Conservation (phyloP, 2,329 filamentous ascomycete species). For the Albifimbria verrucaria region DNA sequence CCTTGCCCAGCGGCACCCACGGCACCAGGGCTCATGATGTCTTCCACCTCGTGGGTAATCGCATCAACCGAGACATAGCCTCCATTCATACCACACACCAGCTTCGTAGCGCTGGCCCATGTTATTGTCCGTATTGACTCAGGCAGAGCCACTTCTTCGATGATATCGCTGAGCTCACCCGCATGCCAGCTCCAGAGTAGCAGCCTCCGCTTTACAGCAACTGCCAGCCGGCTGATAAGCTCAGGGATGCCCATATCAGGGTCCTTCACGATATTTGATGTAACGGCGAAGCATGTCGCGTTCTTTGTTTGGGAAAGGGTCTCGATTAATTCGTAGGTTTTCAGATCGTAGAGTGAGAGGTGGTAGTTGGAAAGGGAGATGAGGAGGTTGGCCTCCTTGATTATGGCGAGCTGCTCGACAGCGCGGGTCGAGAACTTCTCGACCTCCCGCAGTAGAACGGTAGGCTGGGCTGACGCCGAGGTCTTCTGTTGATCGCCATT, state of each 20-base stretch:
- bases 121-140: constrained; percentile 85
- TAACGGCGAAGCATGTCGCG: constrained; percentile 86
- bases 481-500: constrained; percentile 19
- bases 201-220: constrained; percentile 87
- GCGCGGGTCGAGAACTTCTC: constrained; percentile 90
- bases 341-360: constrained; percentile 85
- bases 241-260: constrained; percentile 81
- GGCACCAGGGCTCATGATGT: constrained; percentile 74
- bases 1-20: constrained; percentile 62
- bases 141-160: constrained; percentile 72
- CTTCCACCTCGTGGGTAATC: constrained; percentile 66
- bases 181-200: constrained; percentile 95
- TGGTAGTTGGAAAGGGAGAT: constrained; percentile 88
- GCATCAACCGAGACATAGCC: constrained; percentile 90
- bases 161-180: constrained; percentile 76
- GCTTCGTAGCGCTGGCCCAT: constrained; percentile 82
- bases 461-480: constrained; percentile 39
- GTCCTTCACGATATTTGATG: constrained; percentile 93
- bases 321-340: constrained; percentile 79
- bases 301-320: constrained; percentile 80
- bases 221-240: constrained; percentile 86
- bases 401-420: constrained; percentile 89
- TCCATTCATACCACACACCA: constrained; percentile 87
- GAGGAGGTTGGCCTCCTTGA: constrained; percentile 91
- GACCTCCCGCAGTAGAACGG: constrained; percentile 84